Evolutionary conservation across 768 basidiomycete species (phyloP).

Genomic region (Myochromella boudieri): DNA sequence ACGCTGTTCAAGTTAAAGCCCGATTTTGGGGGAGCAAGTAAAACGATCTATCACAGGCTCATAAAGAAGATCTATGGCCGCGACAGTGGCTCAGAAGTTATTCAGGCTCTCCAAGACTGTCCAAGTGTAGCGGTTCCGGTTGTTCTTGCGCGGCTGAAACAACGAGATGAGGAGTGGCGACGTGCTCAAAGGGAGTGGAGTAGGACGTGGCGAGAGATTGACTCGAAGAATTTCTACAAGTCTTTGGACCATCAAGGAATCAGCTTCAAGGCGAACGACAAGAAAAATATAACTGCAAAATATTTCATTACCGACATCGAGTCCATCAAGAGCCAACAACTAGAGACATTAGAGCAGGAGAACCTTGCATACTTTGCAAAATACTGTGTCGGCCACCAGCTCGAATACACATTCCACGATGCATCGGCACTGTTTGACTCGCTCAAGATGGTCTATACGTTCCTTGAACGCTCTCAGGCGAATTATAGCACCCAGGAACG

Average conservation of each 20-base stretch:
- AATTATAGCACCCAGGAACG: slow-evolving; percentile 78
- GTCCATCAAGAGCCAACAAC: slow-evolving; percentile 58
- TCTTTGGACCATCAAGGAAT: slow-evolving; percentile 95
- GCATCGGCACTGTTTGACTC: slow-evolving; percentile 81
- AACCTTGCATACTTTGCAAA: slow-evolving; percentile 38
- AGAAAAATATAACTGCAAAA: slow-evolving; percentile 86
- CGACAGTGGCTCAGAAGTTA: slow-evolving; percentile 72
- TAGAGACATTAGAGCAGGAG: slow-evolving; percentile 34
- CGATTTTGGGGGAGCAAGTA: slow-evolving; percentile 87
- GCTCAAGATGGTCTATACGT: slow-evolving; percentile 87
- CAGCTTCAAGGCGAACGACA: slow-evolving; percentile 93
- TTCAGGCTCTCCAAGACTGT: slow-evolving; percentile 87
- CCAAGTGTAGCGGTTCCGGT: slow-evolving; percentile 91
- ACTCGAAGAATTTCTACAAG: slow-evolving; percentile 98
- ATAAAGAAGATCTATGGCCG: slow-evolving; percentile 93
- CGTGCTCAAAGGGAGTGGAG: slow-evolving; percentile 93
- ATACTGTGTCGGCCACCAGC: slow-evolving; percentile 63
- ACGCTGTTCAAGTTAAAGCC: slow-evolving; percentile 77
- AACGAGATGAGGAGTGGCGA: slow-evolving; percentile 97
- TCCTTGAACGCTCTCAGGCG: slow-evolving; percentile 83
- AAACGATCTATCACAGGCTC: slow-evolving; percentile 86
- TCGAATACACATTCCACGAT: slow-evolving; percentile 79
- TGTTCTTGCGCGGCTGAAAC: slow-evolving; percentile 83
- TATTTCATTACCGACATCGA: slow-evolving; percentile 83
- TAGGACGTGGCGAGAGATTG: slow-evolving; percentile 94